Conservation (phyloP, 805 yeast species). For the Huiozyma naganishii region DNA sequence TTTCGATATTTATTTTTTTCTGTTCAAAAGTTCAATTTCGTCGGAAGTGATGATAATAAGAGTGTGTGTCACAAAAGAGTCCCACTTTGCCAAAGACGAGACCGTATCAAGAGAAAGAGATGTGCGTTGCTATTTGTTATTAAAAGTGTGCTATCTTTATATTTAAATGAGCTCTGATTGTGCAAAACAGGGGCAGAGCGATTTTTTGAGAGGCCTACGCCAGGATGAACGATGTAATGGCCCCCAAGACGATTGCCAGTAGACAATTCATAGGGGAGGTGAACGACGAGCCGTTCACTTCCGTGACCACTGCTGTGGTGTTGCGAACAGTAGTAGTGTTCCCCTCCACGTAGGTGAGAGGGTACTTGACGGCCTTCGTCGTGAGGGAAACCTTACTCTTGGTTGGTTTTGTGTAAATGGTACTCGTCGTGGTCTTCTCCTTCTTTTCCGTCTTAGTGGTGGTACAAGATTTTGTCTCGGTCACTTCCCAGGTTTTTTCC, state of each 20-base stretch:
- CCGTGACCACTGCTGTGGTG: background rate
- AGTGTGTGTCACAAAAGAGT: too few species aligned
- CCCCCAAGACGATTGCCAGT: constrained; percentile 8
- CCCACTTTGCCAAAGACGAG: too few species aligned
- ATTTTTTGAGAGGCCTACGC: constrained; percentile 5
- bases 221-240: constrained; percentile 6
- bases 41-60: too few species aligned
- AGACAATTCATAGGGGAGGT: constrained; percentile 10
- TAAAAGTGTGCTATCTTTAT: background rate
- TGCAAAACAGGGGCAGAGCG: background rate
- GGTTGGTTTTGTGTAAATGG: background rate
- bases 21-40: too few species aligned
- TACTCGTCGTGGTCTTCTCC: background rate
- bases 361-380: background rate
- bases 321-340: background rate
- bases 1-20: too few species aligned
- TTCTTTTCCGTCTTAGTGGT: background rate
- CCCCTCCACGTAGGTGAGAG: too few species aligned
- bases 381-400: background rate
- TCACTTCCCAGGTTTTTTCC: background rate
- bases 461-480: background rate
- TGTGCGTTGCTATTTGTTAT: background rate
- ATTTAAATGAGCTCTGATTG: too few species aligned
- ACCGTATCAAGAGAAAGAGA: too few species aligned
- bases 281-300: constrained; percentile 10